A percentile compares a stretch with the other conserved stretches of the same genome.
Evolutionary conservation across 2,329 filamentous ascomycete genomes (phyloP).

Genomic region (Trichoderma citrinoviride): DNA sequence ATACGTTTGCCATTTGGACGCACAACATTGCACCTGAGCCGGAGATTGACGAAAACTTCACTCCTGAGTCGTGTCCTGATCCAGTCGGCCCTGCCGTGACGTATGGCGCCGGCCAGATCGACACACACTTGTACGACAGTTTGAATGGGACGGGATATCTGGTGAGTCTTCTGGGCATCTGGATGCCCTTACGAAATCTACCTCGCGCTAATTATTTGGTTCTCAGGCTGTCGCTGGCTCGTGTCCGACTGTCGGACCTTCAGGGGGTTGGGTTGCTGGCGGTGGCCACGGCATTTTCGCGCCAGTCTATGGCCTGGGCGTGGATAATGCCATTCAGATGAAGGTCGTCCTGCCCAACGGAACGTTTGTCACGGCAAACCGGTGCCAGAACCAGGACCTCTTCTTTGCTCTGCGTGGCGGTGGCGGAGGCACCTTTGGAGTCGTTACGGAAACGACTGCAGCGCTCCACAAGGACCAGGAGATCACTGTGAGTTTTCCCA

Average conservation of each 20-base stretch:
- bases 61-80: background rate
- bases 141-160: background rate
- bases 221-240: conserved; percentile 2
- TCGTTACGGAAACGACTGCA: conserved; percentile 41
- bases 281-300: conserved; percentile 51
- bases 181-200: background rate
- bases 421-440: conserved; percentile 43
- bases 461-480: conserved; percentile 8
- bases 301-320: conserved; percentile 41
- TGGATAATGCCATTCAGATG: conserved; percentile 35
- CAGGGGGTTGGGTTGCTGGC: conserved; percentile 35
- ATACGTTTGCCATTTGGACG: conserved; percentile 19
- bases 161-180: background rate
- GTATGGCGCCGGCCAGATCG: background rate
- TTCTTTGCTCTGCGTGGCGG: conserved; percentile 51
- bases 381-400: conserved; percentile 43
- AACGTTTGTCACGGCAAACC: conserved; percentile 39
- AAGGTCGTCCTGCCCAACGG: conserved; percentile 46
- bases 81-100: background rate
- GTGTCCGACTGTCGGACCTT: conserved; percentile 28
- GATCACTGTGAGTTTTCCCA: background rate
- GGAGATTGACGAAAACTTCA: conserved; percentile 9
- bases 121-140: background rate
- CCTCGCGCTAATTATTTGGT: background rate
- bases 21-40: conserved; percentile 15